These are phyloP conservation scores for Myotisia sp. DNA, from an alignment of 2,329 filamentous ascomycete genomes.

Conservation along the genomic window DNA sequence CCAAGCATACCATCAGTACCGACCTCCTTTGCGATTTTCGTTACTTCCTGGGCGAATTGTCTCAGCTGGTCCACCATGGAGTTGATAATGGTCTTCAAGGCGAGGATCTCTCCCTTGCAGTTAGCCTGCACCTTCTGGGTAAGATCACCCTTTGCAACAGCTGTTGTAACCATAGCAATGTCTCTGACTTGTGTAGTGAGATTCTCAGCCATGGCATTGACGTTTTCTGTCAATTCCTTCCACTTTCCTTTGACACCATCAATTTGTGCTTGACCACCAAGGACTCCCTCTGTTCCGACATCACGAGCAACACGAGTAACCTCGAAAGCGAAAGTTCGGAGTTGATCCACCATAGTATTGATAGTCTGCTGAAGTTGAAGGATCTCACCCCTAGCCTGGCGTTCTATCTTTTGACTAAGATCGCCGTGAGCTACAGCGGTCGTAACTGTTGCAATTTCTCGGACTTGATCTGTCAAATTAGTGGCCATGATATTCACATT, in stretches of 20 bases:
- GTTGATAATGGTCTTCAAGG: conserved; percentile 96
- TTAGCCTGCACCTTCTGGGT: conserved; percentile 94
- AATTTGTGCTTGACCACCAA: conserved; percentile 70
- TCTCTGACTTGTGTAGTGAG: conserved; percentile 82
- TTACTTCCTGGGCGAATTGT: conserved; percentile 93
- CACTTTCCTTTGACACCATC: conserved; percentile 77
- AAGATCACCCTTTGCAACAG: conserved; percentile 67
- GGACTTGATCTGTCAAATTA: conserved; percentile 68
- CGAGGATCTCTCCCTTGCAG: conserved; percentile 79
- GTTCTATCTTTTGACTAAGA: conserved; percentile 70
- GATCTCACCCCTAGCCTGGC: conserved; percentile 68
- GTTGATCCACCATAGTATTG: conserved; percentile 79
- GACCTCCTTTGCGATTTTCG: conserved; percentile 89
- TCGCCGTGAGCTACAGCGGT: conserved; percentile 73
- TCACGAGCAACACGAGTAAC: conserved; percentile 71
- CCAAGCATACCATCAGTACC: conserved; percentile 89
- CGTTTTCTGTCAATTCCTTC: conserved; percentile 75
- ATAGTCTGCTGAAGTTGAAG: conserved; percentile 72
- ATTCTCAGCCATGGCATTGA: conserved; percentile 80
- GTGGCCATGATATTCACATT: conserved; percentile 79
- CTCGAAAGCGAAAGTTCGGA: conserved; percentile 70
- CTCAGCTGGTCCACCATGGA: conserved; percentile 97
- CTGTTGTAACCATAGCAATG: conserved; percentile 66
- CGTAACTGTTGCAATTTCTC: conserved; percentile 73
- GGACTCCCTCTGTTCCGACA: conserved; percentile 69